These are phyloP conservation scores for Friedmanniomyces simplex DNA, from an alignment of 495 filamentous ascomycete species.

Conservation along the genomic window DNA sequence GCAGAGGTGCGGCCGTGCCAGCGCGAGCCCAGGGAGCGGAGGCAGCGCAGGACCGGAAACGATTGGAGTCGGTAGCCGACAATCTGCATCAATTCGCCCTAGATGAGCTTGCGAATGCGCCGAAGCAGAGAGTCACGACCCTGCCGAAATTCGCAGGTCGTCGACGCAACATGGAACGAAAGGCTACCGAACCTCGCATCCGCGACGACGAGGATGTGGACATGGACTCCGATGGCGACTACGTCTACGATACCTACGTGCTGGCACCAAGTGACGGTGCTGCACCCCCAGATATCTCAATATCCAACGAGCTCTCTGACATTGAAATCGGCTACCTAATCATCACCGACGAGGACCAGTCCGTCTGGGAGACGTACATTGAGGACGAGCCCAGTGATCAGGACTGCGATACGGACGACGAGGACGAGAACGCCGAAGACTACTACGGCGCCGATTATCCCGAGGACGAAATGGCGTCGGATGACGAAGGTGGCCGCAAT, in stretches of 20 bases:
- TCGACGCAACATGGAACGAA: slow-evolving; percentile 6
- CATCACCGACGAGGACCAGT: slow-evolving; percentile 48
- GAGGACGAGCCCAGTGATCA: slow-evolving; percentile 43
- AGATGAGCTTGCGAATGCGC: background rate
- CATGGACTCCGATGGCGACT: slow-evolving; percentile 40
- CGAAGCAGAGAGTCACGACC: slow-evolving; percentile 1
- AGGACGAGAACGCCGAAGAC: slow-evolving; percentile 55
- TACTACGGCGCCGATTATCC: slow-evolving; percentile 59
- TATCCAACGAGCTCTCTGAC: slow-evolving; percentile 21
- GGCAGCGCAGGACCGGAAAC: background rate
- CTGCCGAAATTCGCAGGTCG: slow-evolving; percentile 14
- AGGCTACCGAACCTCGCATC: slow-evolving; percentile 10
- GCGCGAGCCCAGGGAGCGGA: background rate
- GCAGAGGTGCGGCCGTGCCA: background rate
- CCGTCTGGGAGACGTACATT: slow-evolving; percentile 46
- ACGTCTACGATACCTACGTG: slow-evolving; percentile 56
- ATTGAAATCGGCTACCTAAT: slow-evolving; percentile 45
- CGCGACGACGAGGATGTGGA: slow-evolving; percentile 23
- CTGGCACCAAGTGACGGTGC: slow-evolving; percentile 24
- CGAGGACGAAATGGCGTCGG: slow-evolving; percentile 50
- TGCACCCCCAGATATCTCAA: slow-evolving; percentile 12
- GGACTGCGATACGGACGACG: slow-evolving; percentile 51
- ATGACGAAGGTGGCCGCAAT: slow-evolving; percentile 45
- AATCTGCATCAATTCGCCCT: slow-evolving; percentile 6
- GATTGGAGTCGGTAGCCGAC: background rate